Evolutionary conservation across 257 asterid species (phyloP), one percentile per base, ranked within the genome.

Genomic region (Oldenlandia corymbosa): DNA sequence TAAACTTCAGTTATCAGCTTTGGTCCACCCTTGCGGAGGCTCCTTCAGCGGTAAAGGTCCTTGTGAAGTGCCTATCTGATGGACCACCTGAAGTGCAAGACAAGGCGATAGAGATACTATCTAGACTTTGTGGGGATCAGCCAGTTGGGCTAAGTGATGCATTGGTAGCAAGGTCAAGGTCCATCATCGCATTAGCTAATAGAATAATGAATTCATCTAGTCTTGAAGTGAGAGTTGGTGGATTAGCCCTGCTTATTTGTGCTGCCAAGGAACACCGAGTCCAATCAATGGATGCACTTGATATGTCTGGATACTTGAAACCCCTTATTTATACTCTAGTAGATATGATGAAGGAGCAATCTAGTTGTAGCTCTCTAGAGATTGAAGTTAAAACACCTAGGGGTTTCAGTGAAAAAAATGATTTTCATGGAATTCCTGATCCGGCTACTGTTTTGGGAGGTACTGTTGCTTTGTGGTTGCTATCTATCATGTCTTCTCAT

Each of bases 181-280:
- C 92, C 28, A 76, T 87, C 63, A 80, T 73, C 70, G 83, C 76
- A 46, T 71, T 90, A 78, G 94, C 94, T 63, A 79, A 69, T 74
- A 82, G 97, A 80, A 71, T 85, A 58, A 78, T 81, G 67, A 85
- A 85, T 74, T 83, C 95, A 26, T 72, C 73, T 61, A 90, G 90
- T 75, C 79, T 71, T 39, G 95, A 90, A 82, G 96, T 88, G 61
- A 78, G 83, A 79, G 91, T 85, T 72, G 96, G 95, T 52, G 95
- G 85, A 68, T 69, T 82, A 58, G 74, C 80, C 24, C 64, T 90
- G 68, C 76, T 88, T 34, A 82, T 85, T 71, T 90, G 95, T 72
- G 89, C 82, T 72, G 79, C 91, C 73, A 90, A 88, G 86, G 85
- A 75, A 63, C 82, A 85, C 56, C 82, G 75, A 75, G 60, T 36